Percentiles rank a stretch among this genome's conserved stretches.
Conservation (phyloP, 2,329 filamentous ascomycete species). For the Aspergillus sp. region DNA sequence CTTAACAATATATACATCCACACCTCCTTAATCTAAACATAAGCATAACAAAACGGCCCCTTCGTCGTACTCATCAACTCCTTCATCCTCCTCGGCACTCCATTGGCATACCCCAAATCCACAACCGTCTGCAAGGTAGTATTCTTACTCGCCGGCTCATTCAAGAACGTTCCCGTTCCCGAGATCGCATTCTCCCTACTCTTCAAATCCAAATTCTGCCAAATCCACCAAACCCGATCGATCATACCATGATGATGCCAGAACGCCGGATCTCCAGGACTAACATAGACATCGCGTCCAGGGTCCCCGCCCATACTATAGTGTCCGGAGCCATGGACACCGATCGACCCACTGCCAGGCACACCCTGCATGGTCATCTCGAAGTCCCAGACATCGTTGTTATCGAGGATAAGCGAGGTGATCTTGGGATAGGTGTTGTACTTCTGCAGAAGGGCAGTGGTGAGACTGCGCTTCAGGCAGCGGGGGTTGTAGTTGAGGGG, state of each 20-base stretch:
- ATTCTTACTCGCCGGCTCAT: constrained; percentile 46
- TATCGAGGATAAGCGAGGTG: constrained; percentile 23
- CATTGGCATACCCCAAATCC: constrained; percentile 42
- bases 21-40: constrained; percentile 26
- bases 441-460: constrained; percentile 20
- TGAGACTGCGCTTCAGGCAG: constrained; percentile 32
- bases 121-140: constrained; percentile 50
- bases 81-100: constrained; percentile 35
- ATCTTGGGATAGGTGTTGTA: constrained; percentile 28
- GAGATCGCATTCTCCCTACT: constrained; percentile 41
- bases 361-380: constrained; percentile 43
- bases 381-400: constrained; percentile 36
- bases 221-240: constrained; percentile 53
- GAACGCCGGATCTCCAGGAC: constrained; percentile 51
- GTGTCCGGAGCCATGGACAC: constrained; percentile 52
- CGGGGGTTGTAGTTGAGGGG: constrained; percentile 33
- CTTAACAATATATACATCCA: background rate
- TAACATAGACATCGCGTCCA: constrained; percentile 49
- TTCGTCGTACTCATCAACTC: constrained; percentile 47
- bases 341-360: constrained; percentile 33
- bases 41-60: constrained; percentile 53
- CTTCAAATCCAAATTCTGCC: constrained; percentile 50
- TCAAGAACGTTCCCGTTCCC: constrained; percentile 50
- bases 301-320: constrained; percentile 51
- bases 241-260: constrained; percentile 53